phyloP scores from a whole-genome alignment of 1,284 basidiomycete genomes.

The Phlebopus sp. region DNA sequence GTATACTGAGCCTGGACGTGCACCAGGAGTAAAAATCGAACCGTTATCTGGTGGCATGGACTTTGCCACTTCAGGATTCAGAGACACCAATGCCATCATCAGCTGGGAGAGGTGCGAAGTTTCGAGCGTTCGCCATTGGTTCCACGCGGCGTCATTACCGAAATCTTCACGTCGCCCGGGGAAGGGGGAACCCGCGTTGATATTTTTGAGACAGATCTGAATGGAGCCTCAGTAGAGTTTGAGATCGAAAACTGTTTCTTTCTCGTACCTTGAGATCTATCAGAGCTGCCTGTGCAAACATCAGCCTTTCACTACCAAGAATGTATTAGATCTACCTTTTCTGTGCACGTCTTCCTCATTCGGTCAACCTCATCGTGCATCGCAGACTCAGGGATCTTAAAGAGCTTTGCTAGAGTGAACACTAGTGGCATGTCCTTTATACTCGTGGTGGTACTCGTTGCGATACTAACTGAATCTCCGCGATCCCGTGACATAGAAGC shows the following conservation, averaged over 20 bases:
- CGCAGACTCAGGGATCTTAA: slow-evolving; percentile 68
- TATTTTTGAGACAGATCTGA: slow-evolving; percentile 88
- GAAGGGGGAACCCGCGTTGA: slow-evolving; percentile 81
- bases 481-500: slow-evolving; percentile 54
- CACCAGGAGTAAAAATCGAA: slow-evolving; percentile 38
- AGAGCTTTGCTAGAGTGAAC: slow-evolving; percentile 67
- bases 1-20: slow-evolving; percentile 59
- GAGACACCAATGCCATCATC: slow-evolving; percentile 84
- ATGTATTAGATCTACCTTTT: slow-evolving; percentile 53
- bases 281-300: slow-evolving; percentile 64
- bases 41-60: slow-evolving; percentile 59
- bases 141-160: slow-evolving; percentile 75
- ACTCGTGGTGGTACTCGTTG: slow-evolving; percentile 43
- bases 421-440: slow-evolving; percentile 77
- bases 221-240: slow-evolving; percentile 8
- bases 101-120: slow-evolving; percentile 82
- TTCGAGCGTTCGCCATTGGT: slow-evolving; percentile 83
- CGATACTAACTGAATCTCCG: slow-evolving; percentile 46
- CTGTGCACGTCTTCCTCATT: slow-evolving; percentile 68
- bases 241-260: not conserved
- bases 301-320: slow-evolving; percentile 9
- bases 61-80: slow-evolving; percentile 86
- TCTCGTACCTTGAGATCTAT: slow-evolving; percentile 74
- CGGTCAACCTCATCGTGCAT: slow-evolving; percentile 77
- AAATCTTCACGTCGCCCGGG: slow-evolving; percentile 90